phyloP scores from a whole-genome alignment of 1,284 basidiomycete species.

The Thelephora terrestris region DNA sequence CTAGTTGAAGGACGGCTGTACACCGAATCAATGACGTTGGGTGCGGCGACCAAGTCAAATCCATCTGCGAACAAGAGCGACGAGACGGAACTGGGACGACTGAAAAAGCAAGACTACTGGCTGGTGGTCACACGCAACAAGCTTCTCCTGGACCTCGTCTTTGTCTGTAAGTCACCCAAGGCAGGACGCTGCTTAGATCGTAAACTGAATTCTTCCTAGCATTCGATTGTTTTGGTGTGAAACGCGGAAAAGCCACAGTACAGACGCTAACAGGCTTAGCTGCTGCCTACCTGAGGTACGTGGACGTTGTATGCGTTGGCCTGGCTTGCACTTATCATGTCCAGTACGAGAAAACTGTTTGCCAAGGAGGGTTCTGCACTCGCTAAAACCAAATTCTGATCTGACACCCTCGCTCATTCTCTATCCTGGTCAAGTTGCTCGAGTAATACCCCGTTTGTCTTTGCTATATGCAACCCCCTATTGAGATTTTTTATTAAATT shows the following conservation, averaged over 20 bases:
- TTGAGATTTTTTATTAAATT: no score
- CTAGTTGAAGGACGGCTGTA: constrained; percentile 64
- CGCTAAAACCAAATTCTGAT: constrained; percentile 30
- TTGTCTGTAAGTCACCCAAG: constrained; percentile 56
- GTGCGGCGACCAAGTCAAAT: constrained; percentile 60
- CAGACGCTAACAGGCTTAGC: constrained; percentile 58
- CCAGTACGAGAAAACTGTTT: constrained; percentile 59
- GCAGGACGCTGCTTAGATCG: background rate
- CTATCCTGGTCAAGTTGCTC: constrained; percentile 1
- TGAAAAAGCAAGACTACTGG: constrained; percentile 67
- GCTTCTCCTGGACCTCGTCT: constrained; percentile 70
- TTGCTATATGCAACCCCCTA: background rate
- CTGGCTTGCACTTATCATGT: constrained; percentile 1
- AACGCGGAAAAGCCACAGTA: constrained; percentile 46
- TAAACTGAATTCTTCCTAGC: constrained; percentile 23
- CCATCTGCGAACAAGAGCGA: constrained; percentile 49
- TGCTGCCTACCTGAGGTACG: constrained; percentile 63
- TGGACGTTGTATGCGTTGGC: constrained; percentile 7
- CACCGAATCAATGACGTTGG: constrained; percentile 55
- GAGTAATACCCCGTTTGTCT: constrained; percentile 5
- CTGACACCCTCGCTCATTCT: background rate
- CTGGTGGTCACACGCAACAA: constrained; percentile 57
- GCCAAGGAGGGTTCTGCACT: constrained; percentile 54
- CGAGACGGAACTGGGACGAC: constrained; percentile 56
- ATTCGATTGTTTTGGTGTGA: constrained; percentile 47